Evolutionary conservation across 2,329 filamentous ascomycete species (phyloP), one percentile per base, ranked within the genome.

Genomic region (Rutstroemia sp.): DNA sequence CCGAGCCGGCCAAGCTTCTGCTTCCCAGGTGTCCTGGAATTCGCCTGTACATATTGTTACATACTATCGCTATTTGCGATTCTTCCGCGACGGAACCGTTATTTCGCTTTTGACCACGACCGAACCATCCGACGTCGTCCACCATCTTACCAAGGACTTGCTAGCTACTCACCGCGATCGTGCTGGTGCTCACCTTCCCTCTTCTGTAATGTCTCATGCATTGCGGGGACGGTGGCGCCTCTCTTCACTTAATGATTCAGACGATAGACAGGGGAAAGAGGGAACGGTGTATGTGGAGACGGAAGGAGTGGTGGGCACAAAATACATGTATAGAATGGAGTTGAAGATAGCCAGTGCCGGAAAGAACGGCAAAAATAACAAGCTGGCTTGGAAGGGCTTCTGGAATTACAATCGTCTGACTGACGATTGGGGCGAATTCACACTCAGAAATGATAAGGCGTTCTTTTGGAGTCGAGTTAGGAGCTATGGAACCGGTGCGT

Each of bases 41-140:
- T 86, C 81, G 23, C 92, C 92, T 8, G 87, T 97, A 38, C 91
- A 95, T 70, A 95, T 97, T 58, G 91, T 99, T 49, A 99, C 94
- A 0, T 99, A 97, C 74, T 99, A 95, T 74, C 90, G 94, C 57
- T 99, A 97, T 73, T 81, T 99, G 3, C 88, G 94, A 53, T 94
- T 99, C 75, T 94, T 94, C 74, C 88, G 91, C 23, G 90, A 97
- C 71, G 94, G 94, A 27, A 87, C 87, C 1, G 83, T 81, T 61
- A 85, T 97, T 58, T 90, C 85, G 54, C 79, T 99, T 1, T 79
- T 95, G 38, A 90, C 88, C 0, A 95, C 89, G 0, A 74, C 81
- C 5, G 90, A 96, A 68, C 94, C 94, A 0, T 73, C 79, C n/a
- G 89, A 95, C 18, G 88, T 97, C 12, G 90, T 99, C 0, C 89